Conservation (phyloP, 257 asterid species). For the Nicotiana benthamiana region DNA sequence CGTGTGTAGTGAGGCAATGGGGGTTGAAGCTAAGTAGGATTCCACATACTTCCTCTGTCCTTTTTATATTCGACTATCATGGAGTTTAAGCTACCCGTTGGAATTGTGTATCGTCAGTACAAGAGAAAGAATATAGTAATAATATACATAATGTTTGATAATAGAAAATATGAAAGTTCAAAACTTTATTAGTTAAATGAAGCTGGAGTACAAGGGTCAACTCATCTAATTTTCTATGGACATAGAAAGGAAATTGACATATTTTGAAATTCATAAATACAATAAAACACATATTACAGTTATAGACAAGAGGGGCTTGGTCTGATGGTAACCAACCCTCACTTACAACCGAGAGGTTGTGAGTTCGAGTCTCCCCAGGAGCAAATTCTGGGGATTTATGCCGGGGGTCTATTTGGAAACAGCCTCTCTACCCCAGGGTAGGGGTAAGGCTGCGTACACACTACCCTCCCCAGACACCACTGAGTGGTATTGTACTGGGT, state of each 20-base stretch:
- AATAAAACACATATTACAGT: neutral
- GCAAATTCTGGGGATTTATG: no score
- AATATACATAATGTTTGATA: neutral
- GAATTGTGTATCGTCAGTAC: neutral
- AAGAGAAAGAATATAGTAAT: neutral
- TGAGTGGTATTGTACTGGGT: no score
- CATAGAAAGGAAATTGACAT: neutral
- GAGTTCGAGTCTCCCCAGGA: no score
- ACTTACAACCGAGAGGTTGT: no score
- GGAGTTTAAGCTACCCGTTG: neutral
- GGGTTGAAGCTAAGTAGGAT: neutral
- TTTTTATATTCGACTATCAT: neutral
- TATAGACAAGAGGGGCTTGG: no score
- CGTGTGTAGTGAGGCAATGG: neutral
- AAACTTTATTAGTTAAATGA: neutral
- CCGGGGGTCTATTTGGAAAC: no score
- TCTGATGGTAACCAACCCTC: no score
- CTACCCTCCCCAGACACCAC: no score
- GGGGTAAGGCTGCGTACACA: no score
- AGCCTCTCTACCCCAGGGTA: no score
- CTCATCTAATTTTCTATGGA: neutral
- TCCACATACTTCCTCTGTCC: neutral
- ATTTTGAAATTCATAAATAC: no score
- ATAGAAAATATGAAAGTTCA: neutral
- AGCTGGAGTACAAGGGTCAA: neutral